A percentile compares a stretch with the other conserved stretches of the same genome.
Evolutionary conservation across 371 early-diverging fungal species (phyloP).

Genomic region (Rhizopus arrhizus): DNA sequence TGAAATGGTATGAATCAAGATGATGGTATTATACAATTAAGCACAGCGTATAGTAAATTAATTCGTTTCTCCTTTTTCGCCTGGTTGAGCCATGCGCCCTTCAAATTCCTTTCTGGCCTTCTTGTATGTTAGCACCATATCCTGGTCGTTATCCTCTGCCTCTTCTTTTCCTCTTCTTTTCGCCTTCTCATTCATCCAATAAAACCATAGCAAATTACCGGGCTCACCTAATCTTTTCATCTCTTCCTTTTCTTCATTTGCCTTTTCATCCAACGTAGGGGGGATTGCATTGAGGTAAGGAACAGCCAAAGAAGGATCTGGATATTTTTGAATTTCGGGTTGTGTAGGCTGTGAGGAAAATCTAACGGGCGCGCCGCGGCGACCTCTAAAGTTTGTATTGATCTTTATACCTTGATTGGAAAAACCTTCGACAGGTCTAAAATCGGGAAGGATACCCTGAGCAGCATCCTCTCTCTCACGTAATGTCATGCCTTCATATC

Average conservation of each 20-base stretch:
- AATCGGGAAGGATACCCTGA: constrained; percentile 18
- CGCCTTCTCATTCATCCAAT: constrained; percentile 32
- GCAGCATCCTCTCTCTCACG: constrained; percentile 41
- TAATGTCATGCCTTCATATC: constrained; percentile 41
- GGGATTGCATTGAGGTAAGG: constrained; percentile 27
- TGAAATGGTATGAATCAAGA: too few relatives aligned
- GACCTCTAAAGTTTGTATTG: constrained; percentile 15
- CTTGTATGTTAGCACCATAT: constrained; percentile 27
- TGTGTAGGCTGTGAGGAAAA: background rate
- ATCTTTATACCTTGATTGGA: background rate
- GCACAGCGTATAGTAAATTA: background rate
- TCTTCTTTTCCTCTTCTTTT: constrained; percentile 23
- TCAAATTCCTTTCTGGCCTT: constrained; percentile 37
- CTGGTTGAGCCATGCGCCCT: constrained; percentile 29
- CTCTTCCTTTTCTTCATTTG: constrained; percentile 25
- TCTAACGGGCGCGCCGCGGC: constrained; percentile 7
- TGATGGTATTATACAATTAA: too few relatives aligned
- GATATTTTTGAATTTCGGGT: constrained; percentile 1
- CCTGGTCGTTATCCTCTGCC: constrained; percentile 26
- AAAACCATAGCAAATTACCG: constrained; percentile 27
- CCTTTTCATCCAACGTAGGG: constrained; percentile 33
- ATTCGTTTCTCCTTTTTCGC: constrained; percentile 29
- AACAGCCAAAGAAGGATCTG: constrained; percentile 23
- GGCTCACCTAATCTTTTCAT: constrained; percentile 22
- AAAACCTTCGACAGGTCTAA: constrained; percentile 1